A percentile compares a stretch with the other conserved stretches of the same genome.
phyloP scores from a whole-genome alignment of 495 filamentous ascomycete species.

The Baudoinia panamericana region DNA sequence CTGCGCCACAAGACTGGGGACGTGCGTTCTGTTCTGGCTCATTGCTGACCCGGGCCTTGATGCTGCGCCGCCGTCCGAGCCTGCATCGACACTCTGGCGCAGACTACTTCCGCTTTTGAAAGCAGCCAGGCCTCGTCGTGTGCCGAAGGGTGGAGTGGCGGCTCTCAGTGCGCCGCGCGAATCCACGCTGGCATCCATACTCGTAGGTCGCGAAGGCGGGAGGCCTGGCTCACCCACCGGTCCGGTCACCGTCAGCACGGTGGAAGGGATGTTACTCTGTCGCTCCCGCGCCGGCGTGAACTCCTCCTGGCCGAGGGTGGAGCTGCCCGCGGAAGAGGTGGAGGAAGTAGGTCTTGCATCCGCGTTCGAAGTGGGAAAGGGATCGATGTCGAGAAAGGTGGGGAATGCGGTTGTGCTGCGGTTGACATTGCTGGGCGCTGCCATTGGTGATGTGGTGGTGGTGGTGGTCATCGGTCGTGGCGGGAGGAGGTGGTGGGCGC shows the following conservation, averaged over 20 bases:
- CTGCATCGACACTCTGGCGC: conserved; percentile 25
- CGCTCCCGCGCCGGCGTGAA: conserved; percentile 14
- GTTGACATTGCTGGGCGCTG: background rate
- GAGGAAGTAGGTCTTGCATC: conserved; percentile 11
- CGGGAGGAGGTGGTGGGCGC: too few relatives aligned
- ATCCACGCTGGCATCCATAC: conserved; percentile 30
- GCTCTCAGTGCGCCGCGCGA: conserved; percentile 34
- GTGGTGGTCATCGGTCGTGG: too few relatives aligned
- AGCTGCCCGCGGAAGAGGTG: conserved; percentile 48
- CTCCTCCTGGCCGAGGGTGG: conserved; percentile 25
- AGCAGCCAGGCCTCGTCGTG: conserved; percentile 28
- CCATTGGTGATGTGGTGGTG: conserved; percentile 1
- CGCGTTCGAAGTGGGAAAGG: conserved; percentile 7
- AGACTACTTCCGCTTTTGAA: conserved; percentile 2
- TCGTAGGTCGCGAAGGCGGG: conserved; percentile 30
- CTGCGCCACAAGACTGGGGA: conserved; percentile 73
- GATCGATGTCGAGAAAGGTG: conserved; percentile 18
- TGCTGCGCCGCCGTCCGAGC: conserved; percentile 14
- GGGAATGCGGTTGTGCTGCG: conserved; percentile 8
- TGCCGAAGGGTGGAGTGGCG: conserved; percentile 37
- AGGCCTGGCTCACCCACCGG: conserved; percentile 34
- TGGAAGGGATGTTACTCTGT: conserved; percentile 20
- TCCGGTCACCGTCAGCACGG: too few relatives aligned
- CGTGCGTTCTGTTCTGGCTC: conserved; percentile 77
- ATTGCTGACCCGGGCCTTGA: conserved; percentile 28